Evolutionary conservation across 2,329 filamentous ascomycete species (phyloP), one percentile per base, ranked within the genome.

Genomic region (Cyanodermella asteris): DNA sequence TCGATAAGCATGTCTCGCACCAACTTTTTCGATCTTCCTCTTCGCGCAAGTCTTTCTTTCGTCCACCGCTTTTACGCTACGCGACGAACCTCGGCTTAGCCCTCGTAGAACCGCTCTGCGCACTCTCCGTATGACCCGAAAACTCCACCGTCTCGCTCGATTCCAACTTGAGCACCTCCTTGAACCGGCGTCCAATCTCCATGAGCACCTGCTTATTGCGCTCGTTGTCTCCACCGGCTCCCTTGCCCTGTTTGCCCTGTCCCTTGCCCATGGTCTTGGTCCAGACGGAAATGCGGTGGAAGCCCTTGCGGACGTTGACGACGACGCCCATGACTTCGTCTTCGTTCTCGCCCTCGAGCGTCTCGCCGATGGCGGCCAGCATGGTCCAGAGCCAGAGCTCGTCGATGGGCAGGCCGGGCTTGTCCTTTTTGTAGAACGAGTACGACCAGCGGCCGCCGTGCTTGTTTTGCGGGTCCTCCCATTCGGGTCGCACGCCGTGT

Each of bases 291-390:
- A 97, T 75, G 59, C 87, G 77, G 65, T 81, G 97, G 59, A 97
- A 94, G 25, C 76, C 82, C 61, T 91, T 93, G 51, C 87, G 76
- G 31, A 97, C 84, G 53, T 97, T 97, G 59, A 94, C 82, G 14
- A 97, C 87, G 17, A 97, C 90, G 36, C 87, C 87, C 87, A 94
- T 94, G 49, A 97, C 75, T 53, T 97, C 90, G 45, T 94, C 87
- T 13, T 45, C 32, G 17, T 73, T 72, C 45, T 93, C 82, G 20
- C 77, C 72, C 59, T 97, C 87, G 28, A 97, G 74, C 14, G 84
- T 94, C 64, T 97, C 90, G 44, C 87, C 87, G 38, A 97, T 94
- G 28, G 82, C 87, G 16, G 76, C 71, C 40, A 97, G 73, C 72
- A 97, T 91, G 34, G 91, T 77, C 50, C 94, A 78, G 31, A 97